phyloP scores from a whole-genome alignment of 1,284 basidiomycete genomes.

The Microbotryum violaceum region DNA sequence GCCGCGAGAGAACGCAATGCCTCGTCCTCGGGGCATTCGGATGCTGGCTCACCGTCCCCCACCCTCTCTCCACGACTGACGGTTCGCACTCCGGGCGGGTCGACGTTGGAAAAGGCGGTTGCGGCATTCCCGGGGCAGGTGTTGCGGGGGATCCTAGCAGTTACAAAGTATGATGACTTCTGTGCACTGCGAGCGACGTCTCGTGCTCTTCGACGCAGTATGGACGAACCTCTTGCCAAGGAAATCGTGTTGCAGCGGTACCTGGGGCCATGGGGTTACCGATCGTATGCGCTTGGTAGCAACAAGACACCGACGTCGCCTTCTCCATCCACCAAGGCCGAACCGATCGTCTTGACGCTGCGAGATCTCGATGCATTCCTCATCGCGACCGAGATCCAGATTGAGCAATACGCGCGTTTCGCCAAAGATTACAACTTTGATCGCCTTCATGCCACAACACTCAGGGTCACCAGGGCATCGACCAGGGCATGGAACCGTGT shows the following conservation, averaged over 20 bases:
- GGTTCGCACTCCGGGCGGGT: neutral
- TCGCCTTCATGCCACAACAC: conserved; percentile 37
- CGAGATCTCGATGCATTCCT: conserved; percentile 69
- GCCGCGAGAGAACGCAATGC: no score
- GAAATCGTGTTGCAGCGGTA: conserved; percentile 33
- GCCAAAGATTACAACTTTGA: conserved; percentile 27
- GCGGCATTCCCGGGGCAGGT: conserved; percentile 1
- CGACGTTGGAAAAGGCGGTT: conserved; percentile 19
- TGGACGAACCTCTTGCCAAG: conserved; percentile 11
- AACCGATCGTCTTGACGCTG: conserved; percentile 48
- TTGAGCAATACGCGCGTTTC: conserved; percentile 26
- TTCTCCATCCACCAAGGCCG: neutral
- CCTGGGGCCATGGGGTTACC: conserved; percentile 29
- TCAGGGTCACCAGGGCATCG: conserved; percentile 37
- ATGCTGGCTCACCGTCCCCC: neutral
- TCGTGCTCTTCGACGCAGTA: conserved; percentile 2
- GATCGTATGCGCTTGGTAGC: neutral
- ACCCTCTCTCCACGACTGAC: neutral
- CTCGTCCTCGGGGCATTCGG: no score
- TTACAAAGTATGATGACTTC: conserved; percentile 11
- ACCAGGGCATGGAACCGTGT: conserved; percentile 42
- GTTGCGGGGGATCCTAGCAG: conserved; percentile 12
- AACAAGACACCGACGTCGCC: neutral
- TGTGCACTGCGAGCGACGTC: conserved; percentile 11
- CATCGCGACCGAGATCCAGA: conserved; percentile 35